Conservation (phyloP, 176 grass and related monocot genomes). For the Raddia distichophylla region DNA sequence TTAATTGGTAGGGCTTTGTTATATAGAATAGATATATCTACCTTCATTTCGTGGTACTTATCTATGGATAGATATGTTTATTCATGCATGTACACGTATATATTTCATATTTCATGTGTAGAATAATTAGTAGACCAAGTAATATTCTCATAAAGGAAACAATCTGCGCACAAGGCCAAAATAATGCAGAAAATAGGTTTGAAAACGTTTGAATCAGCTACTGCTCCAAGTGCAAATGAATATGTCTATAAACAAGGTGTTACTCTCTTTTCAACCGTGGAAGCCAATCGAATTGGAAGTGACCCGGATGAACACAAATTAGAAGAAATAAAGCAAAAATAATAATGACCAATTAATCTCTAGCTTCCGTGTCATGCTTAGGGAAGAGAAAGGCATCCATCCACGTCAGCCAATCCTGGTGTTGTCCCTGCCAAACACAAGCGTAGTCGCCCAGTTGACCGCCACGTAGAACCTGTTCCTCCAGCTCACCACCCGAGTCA, state of each 20-base stretch:
- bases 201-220: not conserved
- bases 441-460: constrained; percentile 75
- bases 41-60: too few relatives aligned
- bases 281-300: not conserved
- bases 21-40: too few relatives aligned
- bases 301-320: not conserved
- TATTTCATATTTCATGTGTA: too few relatives aligned
- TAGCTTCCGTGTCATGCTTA: constrained; percentile 7
- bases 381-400: not conserved
- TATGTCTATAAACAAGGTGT: not conserved
- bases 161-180: not conserved
- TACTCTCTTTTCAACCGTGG: not conserved
- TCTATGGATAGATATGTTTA: too few relatives aligned
- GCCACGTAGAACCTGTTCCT: constrained; percentile 92
- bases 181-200: not conserved
- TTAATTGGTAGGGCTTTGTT: too few relatives aligned
- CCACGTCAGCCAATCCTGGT: constrained; percentile 67
- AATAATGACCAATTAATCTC: not conserved
- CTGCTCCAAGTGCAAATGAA: not conserved
- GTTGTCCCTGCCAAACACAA: constrained; percentile 80
- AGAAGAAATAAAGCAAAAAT: constrained; percentile 17
- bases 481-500: constrained; percentile 85
- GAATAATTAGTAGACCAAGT: not conserved
- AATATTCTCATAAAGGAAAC: not conserved
- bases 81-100: too few relatives aligned